Percentiles rank a stretch among this genome's conserved stretches.
phyloP scores from a whole-genome alignment of 257 asterid genomes.

The Prunella vulgaris region DNA sequence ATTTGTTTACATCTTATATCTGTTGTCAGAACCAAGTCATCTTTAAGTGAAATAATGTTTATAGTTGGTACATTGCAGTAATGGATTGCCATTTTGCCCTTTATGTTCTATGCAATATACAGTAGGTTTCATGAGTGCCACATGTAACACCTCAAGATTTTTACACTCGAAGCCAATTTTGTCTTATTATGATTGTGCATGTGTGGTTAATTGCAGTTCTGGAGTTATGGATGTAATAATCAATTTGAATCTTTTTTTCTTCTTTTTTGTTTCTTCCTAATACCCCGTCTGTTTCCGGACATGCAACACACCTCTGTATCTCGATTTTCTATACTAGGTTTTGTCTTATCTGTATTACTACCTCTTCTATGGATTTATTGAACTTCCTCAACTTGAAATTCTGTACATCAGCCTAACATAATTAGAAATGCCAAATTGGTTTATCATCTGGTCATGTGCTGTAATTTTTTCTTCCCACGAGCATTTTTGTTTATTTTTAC shows the following conservation, averaged over 20 bases:
- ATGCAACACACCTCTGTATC: not conserved
- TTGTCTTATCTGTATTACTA: conserved; percentile 6
- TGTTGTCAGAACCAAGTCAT: conserved; percentile 16
- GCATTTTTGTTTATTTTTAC: not conserved
- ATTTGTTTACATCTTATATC: conserved; percentile 9
- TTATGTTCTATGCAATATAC: conserved; percentile 7
- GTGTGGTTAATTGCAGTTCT: conserved; percentile 8
- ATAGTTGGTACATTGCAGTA: not conserved
- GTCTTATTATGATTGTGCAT: not conserved
- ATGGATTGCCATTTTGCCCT: conserved; percentile 1
- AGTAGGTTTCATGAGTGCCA: not conserved
- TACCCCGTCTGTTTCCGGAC: not conserved
- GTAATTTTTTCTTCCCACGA: not conserved
- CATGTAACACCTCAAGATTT: not conserved
- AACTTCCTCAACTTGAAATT: conserved; percentile 8
- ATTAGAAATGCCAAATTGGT: conserved; percentile 5
- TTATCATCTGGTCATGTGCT: not conserved
- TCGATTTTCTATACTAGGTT: conserved; percentile 11
- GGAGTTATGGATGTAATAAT: not conserved
- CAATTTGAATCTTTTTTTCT: conserved; percentile 6
- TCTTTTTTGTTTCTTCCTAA: not conserved
- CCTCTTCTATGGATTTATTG: not conserved
- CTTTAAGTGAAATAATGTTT: conserved; percentile 2
- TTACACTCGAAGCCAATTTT: not conserved
- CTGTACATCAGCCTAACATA: not conserved